Base-by-base conservation (phyloP, 352 stramenopile species). In the Aphanomyces cochlioides region DNA sequence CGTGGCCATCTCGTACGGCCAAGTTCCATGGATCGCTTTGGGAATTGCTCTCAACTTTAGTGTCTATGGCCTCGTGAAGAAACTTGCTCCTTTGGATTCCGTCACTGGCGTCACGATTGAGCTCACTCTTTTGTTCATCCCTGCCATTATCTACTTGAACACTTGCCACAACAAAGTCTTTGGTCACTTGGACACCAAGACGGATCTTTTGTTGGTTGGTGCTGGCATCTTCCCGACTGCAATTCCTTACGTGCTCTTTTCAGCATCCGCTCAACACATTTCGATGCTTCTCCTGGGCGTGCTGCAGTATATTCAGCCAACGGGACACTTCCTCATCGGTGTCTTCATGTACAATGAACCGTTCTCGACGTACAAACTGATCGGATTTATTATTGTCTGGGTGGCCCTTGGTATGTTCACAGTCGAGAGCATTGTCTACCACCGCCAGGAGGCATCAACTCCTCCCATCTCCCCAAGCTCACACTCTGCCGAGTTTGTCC, bases 341-440 rank as follows among this genome's bases (percentile, higher is more conserved):
- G 64, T 70, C 17, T 70, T 61, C 54, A 61, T 70, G 45, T 70
- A 70, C 54, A 19, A 70, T 45, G 64, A 70, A 70, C 36, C 53
- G 8, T 70, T 70, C 47, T 39, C 45, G 6, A 48, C 54, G 7
- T 36, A 21, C 43, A 70, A 70, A 34, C 47, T 70, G 34, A 39
- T 56, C 34, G 64, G 64, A 8, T 70, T 70, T 63, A 10, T 60
- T 1, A 37, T 28, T 15, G 64, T 70, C 19, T 70, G 64, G 64
- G 40, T 58, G 10, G 53, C 64, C 12, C 64, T 70, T 19, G 47
- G 59, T 10, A 47, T 70, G 19, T 70, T 70, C 21, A 70, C 64
- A 1, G n/a, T 61, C 7, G 64, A 70, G 15, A 47, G 64, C 6
- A n/a, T 70, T 13, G 5, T 40, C 15, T n/a, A 17, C 15, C 54